A percentile compares a stretch with the other conserved stretches of the same genome.
phyloP scores from a whole-genome alignment of 1,284 basidiomycete genomes.

The Dichomitus squalens region DNA sequence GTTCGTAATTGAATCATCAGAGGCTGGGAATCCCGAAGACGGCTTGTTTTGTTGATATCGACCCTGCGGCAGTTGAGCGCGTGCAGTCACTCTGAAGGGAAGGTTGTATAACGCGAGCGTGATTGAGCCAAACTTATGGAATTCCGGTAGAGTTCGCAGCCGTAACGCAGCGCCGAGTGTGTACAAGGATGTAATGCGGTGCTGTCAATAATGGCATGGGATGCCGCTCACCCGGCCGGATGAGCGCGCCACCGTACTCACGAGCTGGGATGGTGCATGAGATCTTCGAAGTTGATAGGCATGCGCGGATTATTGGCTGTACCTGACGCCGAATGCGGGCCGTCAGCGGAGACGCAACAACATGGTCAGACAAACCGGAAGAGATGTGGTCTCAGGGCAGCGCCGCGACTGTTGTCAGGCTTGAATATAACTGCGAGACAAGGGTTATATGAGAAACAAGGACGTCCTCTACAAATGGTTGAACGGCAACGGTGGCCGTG shows the following conservation, averaged over 20 bases:
- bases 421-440: not conserved
- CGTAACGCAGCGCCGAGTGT: not conserved
- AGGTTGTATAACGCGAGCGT: not conserved
- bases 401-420: not conserved
- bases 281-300: not conserved
- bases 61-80: not conserved
- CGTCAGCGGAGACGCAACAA: not conserved
- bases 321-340: not conserved
- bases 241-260: not conserved
- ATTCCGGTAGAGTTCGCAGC: not conserved
- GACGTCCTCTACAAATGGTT: too few relatives aligned
- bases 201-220: not conserved
- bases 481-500: too few relatives aligned
- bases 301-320: not conserved
- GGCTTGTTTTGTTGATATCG: not conserved
- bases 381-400: not conserved
- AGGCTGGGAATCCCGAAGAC: not conserved
- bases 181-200: conserved; percentile 1
- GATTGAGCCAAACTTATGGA: not conserved
- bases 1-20: conserved; percentile 6
- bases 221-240: not conserved
- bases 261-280: not conserved
- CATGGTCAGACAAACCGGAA: not conserved
- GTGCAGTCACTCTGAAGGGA: not conserved
- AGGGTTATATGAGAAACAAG: not conserved